Evolutionary conservation across 177 flowering plant genomes (phyloP).

Genomic region (Vitis hybrid): DNA sequence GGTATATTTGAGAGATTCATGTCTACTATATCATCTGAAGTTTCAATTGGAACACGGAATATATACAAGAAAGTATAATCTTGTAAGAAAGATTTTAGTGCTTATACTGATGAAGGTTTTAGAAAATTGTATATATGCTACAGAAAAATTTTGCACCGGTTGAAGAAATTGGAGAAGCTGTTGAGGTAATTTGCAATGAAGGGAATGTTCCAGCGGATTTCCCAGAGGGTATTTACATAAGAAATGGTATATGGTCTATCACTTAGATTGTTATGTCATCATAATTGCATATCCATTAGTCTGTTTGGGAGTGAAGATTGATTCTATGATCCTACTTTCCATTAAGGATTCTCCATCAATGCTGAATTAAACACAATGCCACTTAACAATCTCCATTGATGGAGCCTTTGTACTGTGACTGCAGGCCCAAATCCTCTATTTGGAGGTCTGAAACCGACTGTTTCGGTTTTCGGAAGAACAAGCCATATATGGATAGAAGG

Average conservation of each 20-base stretch:
- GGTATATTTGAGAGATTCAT: slow-evolving; percentile 19
- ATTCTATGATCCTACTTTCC: too few species aligned
- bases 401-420: not conserved
- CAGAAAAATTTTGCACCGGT: slow-evolving; percentile 50
- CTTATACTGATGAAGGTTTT: too few species aligned
- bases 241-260: slow-evolving; percentile 37
- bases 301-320: not conserved
- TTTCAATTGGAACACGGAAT: too few species aligned
- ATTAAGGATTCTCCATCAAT: too few species aligned
- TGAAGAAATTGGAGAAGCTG: slow-evolving; percentile 41
- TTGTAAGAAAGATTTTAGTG: too few species aligned
- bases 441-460: slow-evolving; percentile 43
- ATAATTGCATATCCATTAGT: not conserved
- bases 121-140: not conserved
- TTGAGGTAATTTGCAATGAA: slow-evolving; percentile 20
- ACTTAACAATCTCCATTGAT: not conserved
- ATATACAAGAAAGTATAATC: too few species aligned
- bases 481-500: slow-evolving; percentile 58
- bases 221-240: slow-evolving; percentile 45
- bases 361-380: too few species aligned
- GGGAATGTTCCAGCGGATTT: slow-evolving; percentile 38
- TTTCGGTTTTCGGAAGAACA: slow-evolving; percentile 47
- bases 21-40: too few species aligned
- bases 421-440: slow-evolving; percentile 63
- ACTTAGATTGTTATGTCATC: too few species aligned